Percentiles rank a stretch among this genome's conserved stretches.
These are phyloP conservation scores for Brettanomyces anomalus DNA, from an alignment of 805 yeast species.

Conservation along the genomic window DNA sequence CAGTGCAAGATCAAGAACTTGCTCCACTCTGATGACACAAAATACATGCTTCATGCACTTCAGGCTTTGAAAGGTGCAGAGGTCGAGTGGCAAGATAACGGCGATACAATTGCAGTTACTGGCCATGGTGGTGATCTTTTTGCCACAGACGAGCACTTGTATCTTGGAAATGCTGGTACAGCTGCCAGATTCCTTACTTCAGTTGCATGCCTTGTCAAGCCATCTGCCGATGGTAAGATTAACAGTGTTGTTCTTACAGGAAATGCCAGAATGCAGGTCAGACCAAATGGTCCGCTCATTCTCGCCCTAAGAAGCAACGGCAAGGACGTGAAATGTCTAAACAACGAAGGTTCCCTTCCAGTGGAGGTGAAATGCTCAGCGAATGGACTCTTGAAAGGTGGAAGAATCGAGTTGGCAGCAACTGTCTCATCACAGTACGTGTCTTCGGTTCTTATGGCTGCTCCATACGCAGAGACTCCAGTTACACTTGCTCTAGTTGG, in stretches of 20 bases:
- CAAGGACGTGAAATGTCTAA: slow-evolving; percentile 60
- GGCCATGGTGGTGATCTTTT: slow-evolving; percentile 76
- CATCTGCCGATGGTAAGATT: slow-evolving; percentile 25
- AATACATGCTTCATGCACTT: slow-evolving; percentile 87
- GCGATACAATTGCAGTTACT: slow-evolving; percentile 76
- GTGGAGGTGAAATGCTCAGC: slow-evolving; percentile 59
- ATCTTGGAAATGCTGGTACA: slow-evolving; percentile 96
- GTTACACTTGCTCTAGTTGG: slow-evolving; percentile 86
- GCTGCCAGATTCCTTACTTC: slow-evolving; percentile 93
- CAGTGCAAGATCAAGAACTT: slow-evolving; percentile 75
- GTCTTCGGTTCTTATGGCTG: slow-evolving; percentile 92
- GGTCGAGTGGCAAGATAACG: slow-evolving; percentile 76
- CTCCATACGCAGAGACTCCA: slow-evolving; percentile 87
- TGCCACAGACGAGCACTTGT: slow-evolving; percentile 60
- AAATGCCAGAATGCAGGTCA: slow-evolving; percentile 92
- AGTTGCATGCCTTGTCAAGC: slow-evolving; percentile 73
- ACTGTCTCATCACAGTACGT: slow-evolving; percentile 97
- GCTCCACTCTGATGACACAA: slow-evolving; percentile 93
- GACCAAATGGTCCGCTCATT: slow-evolving; percentile 94
- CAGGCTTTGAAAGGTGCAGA: slow-evolving; percentile 71
- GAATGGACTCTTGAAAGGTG: slow-evolving; percentile 61
- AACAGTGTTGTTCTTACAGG: slow-evolving; percentile 71
- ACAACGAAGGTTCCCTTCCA: slow-evolving; percentile 78
- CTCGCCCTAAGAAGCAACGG: slow-evolving; percentile 85
- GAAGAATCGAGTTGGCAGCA: slow-evolving; percentile 87